A percentile compares a stretch with the other conserved stretches of the same genome.
Evolutionary conservation across 768 basidiomycete species (phyloP).

Genomic region (Suillus luteus): DNA sequence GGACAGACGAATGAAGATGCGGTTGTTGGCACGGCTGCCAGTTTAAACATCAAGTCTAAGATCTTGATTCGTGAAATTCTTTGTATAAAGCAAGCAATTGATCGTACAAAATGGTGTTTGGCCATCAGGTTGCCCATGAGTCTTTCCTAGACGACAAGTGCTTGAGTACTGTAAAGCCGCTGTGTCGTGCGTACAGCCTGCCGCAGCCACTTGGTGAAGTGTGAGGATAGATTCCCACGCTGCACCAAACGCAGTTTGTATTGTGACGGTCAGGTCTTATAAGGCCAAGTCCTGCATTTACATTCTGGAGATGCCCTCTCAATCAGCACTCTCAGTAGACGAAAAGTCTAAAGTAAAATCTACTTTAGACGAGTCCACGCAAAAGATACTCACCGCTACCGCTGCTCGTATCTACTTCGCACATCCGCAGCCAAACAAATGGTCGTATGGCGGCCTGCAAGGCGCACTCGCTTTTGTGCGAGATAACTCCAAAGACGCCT

Average conservation of each 20-base stretch:
- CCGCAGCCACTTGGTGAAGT: not conserved
- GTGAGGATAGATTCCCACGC: not conserved
- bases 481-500: constrained; percentile 56
- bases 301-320: constrained; percentile 60
- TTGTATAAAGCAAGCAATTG: not conserved
- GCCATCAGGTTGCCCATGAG: not conserved
- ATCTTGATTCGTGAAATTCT: not conserved
- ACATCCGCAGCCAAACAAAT: constrained; percentile 69
- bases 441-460: constrained; percentile 87
- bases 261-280: constrained; percentile 8
- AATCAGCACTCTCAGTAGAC: constrained; percentile 65
- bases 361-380: constrained; percentile 51
- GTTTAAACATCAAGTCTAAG: not conserved
- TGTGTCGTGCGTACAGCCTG: not conserved
- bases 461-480: constrained; percentile 78
- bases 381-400: constrained; percentile 83
- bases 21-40: not conserved
- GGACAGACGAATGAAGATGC: not conserved
- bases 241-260: constrained; percentile 5
- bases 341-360: constrained; percentile 80
- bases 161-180: not conserved
- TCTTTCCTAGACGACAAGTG: not conserved
- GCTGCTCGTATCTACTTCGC: constrained; percentile 91
- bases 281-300: not conserved
- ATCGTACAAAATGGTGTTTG: not conserved